Percentiles rank a stretch among this genome's conserved stretches.
phyloP scores from a whole-genome alignment of 2,329 filamentous ascomycete species.

The Zasmidium citrigriseum region DNA sequence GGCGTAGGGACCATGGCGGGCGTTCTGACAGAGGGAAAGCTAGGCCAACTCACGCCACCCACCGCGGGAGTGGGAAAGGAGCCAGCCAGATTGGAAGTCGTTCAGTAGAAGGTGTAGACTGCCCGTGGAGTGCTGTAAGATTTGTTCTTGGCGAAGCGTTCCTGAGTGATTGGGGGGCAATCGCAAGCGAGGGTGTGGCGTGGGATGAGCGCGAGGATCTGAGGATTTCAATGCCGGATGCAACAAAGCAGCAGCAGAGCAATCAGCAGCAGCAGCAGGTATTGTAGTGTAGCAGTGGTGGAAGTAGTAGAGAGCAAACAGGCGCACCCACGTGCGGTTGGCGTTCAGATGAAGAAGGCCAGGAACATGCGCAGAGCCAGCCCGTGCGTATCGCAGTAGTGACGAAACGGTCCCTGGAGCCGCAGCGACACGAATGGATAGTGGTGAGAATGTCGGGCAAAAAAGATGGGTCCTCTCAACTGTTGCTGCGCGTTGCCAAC shows the following conservation, averaged over 20 bases:
- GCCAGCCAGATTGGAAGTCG: conserved; percentile 9
- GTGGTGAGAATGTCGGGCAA: not conserved
- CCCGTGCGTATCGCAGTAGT: conserved; percentile 2
- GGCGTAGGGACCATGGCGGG: conserved; percentile 34
- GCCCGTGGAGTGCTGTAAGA: too few species aligned
- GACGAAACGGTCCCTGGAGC: not conserved
- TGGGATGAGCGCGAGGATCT: not conserved
- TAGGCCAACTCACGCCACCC: conserved; percentile 13
- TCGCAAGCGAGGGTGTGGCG: not conserved
- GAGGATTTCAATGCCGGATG: too few species aligned
- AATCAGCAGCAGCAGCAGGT: not conserved
- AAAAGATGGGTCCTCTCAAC: not conserved
- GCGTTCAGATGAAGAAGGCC: not conserved
- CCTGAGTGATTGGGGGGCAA: not conserved
- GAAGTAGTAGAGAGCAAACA: not conserved
- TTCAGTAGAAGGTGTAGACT: too few species aligned
- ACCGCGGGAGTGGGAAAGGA: not conserved
- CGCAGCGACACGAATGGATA: not conserved
- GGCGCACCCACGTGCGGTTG: not conserved
- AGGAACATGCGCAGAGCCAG: not conserved
- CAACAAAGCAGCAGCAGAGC: not conserved
- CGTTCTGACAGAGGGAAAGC: conserved; percentile 11
- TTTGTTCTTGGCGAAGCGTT: too few species aligned
- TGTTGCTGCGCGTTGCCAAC: not conserved
- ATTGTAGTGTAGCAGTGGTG: not conserved